Evolutionary conservation across 1,139 yeast genomes (phyloP).

Genomic region (Candida sp.): DNA sequence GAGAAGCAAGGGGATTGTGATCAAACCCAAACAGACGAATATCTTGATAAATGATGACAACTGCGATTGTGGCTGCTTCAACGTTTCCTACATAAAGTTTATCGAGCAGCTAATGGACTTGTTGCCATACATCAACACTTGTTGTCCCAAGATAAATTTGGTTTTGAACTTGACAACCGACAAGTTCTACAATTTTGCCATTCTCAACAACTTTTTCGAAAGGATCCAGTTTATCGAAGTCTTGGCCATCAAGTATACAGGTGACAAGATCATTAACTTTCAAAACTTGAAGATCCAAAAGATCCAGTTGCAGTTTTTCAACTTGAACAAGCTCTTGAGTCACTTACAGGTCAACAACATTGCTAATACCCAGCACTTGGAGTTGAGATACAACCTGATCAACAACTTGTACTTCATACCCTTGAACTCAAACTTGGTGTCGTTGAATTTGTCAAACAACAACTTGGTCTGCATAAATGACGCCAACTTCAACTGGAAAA

Average conservation of each 20-base stretch:
- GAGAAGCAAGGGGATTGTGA: slow-evolving; percentile 17
- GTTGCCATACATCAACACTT: slow-evolving; percentile 1
- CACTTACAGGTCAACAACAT: slow-evolving; percentile 12
- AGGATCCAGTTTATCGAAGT: neutral
- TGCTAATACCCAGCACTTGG: slow-evolving; percentile 14
- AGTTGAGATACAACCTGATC: slow-evolving; percentile 26
- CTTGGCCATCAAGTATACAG: slow-evolving; percentile 7
- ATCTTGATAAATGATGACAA: slow-evolving; percentile 13
- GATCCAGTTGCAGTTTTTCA: slow-evolving; percentile 9
- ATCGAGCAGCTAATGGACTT: slow-evolving; percentile 1
- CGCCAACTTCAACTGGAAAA: slow-evolving; percentile 16
- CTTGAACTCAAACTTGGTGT: slow-evolving; percentile 20
- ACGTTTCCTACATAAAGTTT: neutral
- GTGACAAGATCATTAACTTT: slow-evolving; percentile 1
- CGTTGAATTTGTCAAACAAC: slow-evolving; percentile 30
- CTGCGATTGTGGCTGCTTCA: slow-evolving; percentile 3
- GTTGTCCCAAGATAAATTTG: slow-evolving; percentile 1
- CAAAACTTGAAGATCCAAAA: slow-evolving; percentile 7
- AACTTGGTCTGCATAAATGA: slow-evolving; percentile 15
- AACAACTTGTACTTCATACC: slow-evolving; percentile 15
- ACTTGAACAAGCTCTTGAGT: slow-evolving; percentile 10
- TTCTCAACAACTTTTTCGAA: slow-evolving; percentile 1
- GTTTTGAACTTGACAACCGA: slow-evolving; percentile 1
- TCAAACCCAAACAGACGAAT: slow-evolving; percentile 23
- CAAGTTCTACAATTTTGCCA: neutral